Evolutionary conservation across 2,329 filamentous ascomycete genomes (phyloP).

Genomic region (Anisogramma anomala): DNA sequence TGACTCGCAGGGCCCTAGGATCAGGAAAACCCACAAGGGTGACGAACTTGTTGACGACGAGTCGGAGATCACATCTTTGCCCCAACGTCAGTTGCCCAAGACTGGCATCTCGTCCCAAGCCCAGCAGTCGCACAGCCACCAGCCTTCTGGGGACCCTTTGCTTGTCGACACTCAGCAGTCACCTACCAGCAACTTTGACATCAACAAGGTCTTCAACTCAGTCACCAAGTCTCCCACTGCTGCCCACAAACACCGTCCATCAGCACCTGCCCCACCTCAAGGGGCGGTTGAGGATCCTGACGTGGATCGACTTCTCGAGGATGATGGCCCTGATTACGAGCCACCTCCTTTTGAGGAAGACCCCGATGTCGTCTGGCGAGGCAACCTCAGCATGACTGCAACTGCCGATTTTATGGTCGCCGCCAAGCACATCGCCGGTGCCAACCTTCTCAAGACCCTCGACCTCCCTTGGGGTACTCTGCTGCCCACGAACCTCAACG

Average conservation of each 20-base stretch:
- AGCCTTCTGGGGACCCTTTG: conserved; percentile 21
- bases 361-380: conserved; percentile 66
- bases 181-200: conserved; percentile 59
- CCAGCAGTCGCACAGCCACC: conserved; percentile 9
- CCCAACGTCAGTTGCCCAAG: conserved; percentile 17
- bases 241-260: conserved; percentile 35
- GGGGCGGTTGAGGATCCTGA: conserved; percentile 70
- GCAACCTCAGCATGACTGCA: conserved; percentile 62
- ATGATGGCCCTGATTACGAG: conserved; percentile 67
- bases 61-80: conserved; percentile 26
- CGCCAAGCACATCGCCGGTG: conserved; percentile 77
- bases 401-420: conserved; percentile 64
- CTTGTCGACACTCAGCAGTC: conserved; percentile 41
- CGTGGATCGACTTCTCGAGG: conserved; percentile 77
- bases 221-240: conserved; percentile 64
- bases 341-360: conserved; percentile 64
- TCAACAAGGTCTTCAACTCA: conserved; percentile 74
- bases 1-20: conserved; percentile 56
- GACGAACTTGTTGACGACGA: conserved; percentile 72
- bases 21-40: conserved; percentile 87
- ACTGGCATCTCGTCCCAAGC: not conserved
- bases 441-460: conserved; percentile 55
- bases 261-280: conserved; percentile 30
- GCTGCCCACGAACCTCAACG: conserved; percentile 56
- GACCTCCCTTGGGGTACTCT: conserved; percentile 56